Percentiles rank a stretch among this genome's conserved stretches.
phyloP scores from a whole-genome alignment of 139 green algal genomes.

The Chlamydomonas sp. region DNA sequence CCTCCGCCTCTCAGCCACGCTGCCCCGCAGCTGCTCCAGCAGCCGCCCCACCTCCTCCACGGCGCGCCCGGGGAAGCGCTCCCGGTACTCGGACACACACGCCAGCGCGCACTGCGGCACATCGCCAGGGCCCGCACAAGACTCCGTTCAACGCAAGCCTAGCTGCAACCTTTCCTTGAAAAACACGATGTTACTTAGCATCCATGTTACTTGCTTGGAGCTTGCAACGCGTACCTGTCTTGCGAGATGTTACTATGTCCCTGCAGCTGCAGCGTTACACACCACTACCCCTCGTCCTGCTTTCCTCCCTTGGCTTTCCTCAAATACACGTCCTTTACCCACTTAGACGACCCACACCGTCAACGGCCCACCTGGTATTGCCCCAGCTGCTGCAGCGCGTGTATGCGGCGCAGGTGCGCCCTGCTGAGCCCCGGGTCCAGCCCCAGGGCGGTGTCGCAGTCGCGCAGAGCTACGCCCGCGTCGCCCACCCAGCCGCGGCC shows the following conservation, averaged over 20 bases:
- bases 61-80: constrained; percentile 34
- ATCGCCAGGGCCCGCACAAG: no score
- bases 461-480: constrained; percentile 61
- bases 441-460: constrained; percentile 61
- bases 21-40: constrained; percentile 19
- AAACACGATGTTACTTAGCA: no score
- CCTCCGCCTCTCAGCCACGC: constrained; percentile 2
- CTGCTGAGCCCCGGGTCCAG: constrained; percentile 45
- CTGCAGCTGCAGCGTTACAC: no score
- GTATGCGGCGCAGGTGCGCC: constrained; percentile 54
- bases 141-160: no score
- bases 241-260: no score
- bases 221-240: no score
- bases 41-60: constrained; percentile 37
- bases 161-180: no score
- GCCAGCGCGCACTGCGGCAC: constrained; percentile 47
- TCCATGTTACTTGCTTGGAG: no score
- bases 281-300: no score
- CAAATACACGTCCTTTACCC: no score
- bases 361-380: constrained; percentile 51
- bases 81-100: constrained; percentile 41
- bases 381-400: constrained; percentile 62
- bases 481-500: constrained; percentile 73
- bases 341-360: not conserved
- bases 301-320: no score